Conservation (phyloP, 768 basidiomycete species). For the Strobilomyces dryophilus region DNA sequence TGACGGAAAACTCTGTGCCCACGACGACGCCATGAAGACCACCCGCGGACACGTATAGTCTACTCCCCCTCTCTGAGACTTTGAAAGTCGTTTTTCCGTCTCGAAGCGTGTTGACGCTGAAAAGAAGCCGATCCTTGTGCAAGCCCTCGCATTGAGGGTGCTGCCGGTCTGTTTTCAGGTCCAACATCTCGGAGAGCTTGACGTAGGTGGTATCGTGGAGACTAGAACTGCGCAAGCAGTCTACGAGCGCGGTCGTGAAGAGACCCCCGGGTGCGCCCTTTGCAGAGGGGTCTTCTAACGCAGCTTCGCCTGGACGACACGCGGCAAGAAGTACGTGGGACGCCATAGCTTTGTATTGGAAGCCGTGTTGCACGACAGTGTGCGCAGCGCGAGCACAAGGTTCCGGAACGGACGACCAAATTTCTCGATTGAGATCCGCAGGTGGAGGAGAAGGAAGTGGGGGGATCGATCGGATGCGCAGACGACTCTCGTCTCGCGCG, state of each 20-base stretch:
- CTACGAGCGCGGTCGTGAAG: conserved; percentile 17
- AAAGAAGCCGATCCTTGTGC: conserved; percentile 15
- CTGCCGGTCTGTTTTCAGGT: conserved; percentile 2
- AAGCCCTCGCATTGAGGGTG: conserved; percentile 20
- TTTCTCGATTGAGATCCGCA: conserved; percentile 9
- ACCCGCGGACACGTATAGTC: conserved; percentile 14
- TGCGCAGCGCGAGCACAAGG: conserved; percentile 5
- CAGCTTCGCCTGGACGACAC: conserved; percentile 13
- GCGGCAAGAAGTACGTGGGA: conserved; percentile 22
- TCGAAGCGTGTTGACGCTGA: conserved; percentile 16
- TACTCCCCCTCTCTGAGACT: conserved; percentile 4
- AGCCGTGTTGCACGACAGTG: conserved; percentile 6
- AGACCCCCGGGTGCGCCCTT: conserved; percentile 11
- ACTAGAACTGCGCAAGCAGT: conserved; percentile 6
- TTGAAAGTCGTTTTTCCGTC: conserved; percentile 13
- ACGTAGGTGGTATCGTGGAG: conserved; percentile 15
- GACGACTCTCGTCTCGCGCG: background rate
- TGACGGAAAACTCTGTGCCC: conserved; percentile 13
- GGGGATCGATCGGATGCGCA: conserved; percentile 8
- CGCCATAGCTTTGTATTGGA: conserved; percentile 16
- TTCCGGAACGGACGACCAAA: conserved; percentile 4
- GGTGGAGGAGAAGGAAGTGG: conserved; percentile 12
- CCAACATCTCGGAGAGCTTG: conserved; percentile 9
- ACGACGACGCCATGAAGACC: conserved; percentile 14
- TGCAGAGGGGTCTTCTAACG: conserved; percentile 8